Base-by-base conservation (phyloP, 163 green algal species). In the Chloromonas sp. region DNA sequence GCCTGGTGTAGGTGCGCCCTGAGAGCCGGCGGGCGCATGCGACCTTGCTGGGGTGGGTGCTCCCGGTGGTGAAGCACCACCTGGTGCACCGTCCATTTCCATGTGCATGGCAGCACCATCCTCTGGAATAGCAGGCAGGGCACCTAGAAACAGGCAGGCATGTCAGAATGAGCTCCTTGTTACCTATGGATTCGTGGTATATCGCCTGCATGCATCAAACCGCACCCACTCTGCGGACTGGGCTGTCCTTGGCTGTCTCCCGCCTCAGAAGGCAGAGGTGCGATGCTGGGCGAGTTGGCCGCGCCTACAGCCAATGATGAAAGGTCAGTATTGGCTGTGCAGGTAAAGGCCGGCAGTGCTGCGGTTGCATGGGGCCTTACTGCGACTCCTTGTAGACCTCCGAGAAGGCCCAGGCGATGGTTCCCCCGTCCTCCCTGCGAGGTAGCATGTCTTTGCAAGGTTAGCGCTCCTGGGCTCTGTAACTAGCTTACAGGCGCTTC, bases 361-460 rank as follows among this genome's bases (percentile, higher is more conserved):
- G 36, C 36, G 36, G 36, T 81, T 3, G 3, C 77, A 60, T 60
- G 2, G 77, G 13, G n/a, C 77, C 58, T 66, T 5, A 62, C 78
- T 82, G 36, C 5, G 13, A 2, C 78, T 82, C 57, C 58, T 14
- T 14, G 78, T 62, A 1, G 78, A 61, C 15, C 76, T 82, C 2
- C 78, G 57, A 14, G 78, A 82, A 58, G 60, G 36, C 58, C 78
- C 78, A n/a, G 78, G 78, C 0, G 78, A 82, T 70, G 78, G 78
- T 1, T 82, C 78, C 1, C 78, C 78, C 36, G 36, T 36, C 36
- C 36, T 36, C 36, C 36, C 36, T 36, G 36, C 36, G 36, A 36
- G 36, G 36, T 36, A 36, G 36, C 36, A 36, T 36, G 36, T 36
- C 36, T 36, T 36, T 36, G 36, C 36, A 36, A 36, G 36, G 36